phyloP scores from a whole-genome alignment of 805 yeast genomes.

The Kluyveromyces wickerhamii region DNA sequence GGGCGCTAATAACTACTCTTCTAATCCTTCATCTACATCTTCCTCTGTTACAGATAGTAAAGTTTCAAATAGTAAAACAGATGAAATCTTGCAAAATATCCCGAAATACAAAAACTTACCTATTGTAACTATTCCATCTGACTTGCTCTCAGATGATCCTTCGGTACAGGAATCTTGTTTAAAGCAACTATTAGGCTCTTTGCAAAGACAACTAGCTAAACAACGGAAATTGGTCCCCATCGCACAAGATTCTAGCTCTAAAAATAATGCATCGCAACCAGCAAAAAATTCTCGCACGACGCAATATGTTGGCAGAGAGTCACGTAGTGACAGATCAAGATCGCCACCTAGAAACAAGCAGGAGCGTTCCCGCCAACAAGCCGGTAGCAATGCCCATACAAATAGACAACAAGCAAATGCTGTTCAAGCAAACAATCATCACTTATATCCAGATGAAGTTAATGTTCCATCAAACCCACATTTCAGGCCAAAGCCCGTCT shows the following conservation, averaged over 20 bases:
- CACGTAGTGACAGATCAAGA: conserved; percentile 45
- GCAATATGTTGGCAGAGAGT: conserved; percentile 30
- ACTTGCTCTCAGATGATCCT: conserved; percentile 20
- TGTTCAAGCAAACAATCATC: conserved; percentile 25
- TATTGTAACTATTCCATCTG: conserved; percentile 16
- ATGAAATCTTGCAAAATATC: conserved; percentile 31
- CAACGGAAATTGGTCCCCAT: conserved; percentile 7
- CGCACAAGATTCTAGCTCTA: neutral
- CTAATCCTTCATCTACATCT: conserved; percentile 20
- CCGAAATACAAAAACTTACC: conserved; percentile 16
- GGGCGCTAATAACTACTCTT: neutral
- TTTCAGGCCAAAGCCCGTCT: conserved; percentile 65
- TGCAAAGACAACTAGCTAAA: conserved; percentile 24
- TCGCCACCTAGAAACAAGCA: conserved; percentile 33
- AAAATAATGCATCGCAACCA: conserved; percentile 2
- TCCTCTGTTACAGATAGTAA: conserved; percentile 39
- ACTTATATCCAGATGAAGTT: conserved; percentile 41
- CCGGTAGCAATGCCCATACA: conserved; percentile 4
- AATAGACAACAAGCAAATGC: conserved; percentile 10
- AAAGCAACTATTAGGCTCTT: conserved; percentile 31
- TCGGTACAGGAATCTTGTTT: conserved; percentile 36
- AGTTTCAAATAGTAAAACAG: conserved; percentile 60
- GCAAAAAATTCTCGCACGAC: conserved; percentile 17
- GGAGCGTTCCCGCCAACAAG: conserved; percentile 2
- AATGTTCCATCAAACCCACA: conserved; percentile 68